Percentiles rank a stretch among this genome's conserved stretches.
phyloP scores from a whole-genome alignment of 2,329 filamentous ascomycete genomes.

The Fusarium penzigii region DNA sequence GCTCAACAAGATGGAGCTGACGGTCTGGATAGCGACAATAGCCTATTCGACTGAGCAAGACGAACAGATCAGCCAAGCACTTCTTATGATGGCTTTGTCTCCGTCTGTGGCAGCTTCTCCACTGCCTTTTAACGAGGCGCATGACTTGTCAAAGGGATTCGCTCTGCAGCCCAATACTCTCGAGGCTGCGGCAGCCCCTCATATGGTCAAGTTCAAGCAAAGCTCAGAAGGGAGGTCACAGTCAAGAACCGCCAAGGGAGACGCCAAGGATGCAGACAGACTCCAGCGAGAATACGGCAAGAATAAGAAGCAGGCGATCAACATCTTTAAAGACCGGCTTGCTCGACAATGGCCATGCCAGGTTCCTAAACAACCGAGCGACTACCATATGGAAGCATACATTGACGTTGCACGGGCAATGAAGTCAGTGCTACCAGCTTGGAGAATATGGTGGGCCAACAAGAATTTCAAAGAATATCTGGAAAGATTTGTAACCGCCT shows the following conservation, averaged over 20 bases:
- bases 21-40: slow-evolving; percentile 18
- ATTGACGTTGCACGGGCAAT: no score
- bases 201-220: no score
- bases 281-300: no score
- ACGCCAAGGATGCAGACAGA: no score
- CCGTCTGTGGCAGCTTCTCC: neutral
- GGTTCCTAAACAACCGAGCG: no score
- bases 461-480: slow-evolving; percentile 11
- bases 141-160: slow-evolving; percentile 4
- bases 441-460: slow-evolving; percentile 18
- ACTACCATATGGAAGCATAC: no score
- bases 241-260: no score
- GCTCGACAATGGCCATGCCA: slow-evolving; percentile 20
- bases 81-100: slow-evolving; percentile 10
- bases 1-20: slow-evolving; percentile 18
- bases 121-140: neutral
- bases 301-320: no score
- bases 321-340: no score
- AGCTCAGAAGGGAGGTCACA: no score
- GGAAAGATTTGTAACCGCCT: no score
- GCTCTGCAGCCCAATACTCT: neutral
- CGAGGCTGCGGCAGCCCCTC: no score
- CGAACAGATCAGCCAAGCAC: slow-evolving; percentile 9
- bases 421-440: neutral
- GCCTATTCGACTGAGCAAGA: slow-evolving; percentile 12